phyloP scores from a whole-genome alignment of 2,329 filamentous ascomycete genomes.

The Alternaria alternata region DNA sequence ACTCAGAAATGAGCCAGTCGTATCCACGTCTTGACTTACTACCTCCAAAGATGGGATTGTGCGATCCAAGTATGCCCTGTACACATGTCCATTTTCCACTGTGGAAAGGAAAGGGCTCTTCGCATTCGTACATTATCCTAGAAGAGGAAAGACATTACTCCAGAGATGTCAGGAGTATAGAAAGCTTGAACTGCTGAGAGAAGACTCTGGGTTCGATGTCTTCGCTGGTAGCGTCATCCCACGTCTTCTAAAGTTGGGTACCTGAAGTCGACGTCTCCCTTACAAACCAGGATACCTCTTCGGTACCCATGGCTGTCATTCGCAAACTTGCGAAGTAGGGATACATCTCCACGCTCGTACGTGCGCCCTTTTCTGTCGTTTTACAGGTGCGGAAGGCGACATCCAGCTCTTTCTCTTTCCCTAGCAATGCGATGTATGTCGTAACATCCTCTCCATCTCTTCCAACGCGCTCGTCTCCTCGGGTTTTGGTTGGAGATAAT shows the following conservation, averaged over 20 bases:
- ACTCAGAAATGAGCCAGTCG: not conserved
- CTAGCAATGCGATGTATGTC: not conserved
- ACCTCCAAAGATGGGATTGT: not conserved
- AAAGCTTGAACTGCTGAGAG: not conserved
- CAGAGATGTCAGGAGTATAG: not conserved
- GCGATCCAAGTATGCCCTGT: not conserved
- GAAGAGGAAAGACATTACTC: not conserved
- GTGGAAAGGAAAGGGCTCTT: not conserved
- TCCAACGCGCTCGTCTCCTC: not conserved
- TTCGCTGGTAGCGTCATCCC: not conserved
- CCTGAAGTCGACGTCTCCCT: not conserved
- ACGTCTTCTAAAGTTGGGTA: not conserved
- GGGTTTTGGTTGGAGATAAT: not conserved
- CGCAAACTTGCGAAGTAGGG: not conserved
- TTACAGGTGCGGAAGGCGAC: not conserved
- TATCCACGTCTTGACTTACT: not conserved
- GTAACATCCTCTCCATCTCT: not conserved
- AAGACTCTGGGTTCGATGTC: not conserved
- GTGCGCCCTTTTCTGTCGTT: not conserved
- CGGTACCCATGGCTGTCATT: not conserved
- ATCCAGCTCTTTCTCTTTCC: not conserved
- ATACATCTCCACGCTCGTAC: not conserved
- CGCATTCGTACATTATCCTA: not conserved
- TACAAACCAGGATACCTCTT: not conserved
- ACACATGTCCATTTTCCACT: not conserved